Evolutionary conservation across 441 rosid genomes (phyloP).

Genomic region (Raphanus hybrid): DNA sequence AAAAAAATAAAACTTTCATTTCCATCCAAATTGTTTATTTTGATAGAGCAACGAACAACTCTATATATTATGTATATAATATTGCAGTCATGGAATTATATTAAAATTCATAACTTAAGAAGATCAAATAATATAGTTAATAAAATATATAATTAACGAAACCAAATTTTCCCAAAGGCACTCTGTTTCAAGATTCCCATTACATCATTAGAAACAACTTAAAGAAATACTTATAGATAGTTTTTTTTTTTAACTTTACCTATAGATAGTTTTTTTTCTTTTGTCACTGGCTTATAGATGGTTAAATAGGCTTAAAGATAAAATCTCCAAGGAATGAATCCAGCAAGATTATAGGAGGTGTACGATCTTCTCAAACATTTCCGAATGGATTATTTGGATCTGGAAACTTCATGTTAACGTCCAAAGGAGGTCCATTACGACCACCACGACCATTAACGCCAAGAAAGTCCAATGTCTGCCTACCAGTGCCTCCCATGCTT

Average conservation of each 20-base stretch:
- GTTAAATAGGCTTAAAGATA: background rate
- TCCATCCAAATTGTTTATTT: too few relatives aligned
- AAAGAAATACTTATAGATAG: background rate
- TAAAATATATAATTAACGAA: background rate
- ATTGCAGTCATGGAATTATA: background rate
- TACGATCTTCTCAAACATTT: background rate
- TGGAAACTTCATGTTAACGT: background rate
- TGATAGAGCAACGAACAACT: too few relatives aligned
- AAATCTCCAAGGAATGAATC: background rate
- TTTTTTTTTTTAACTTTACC: too few relatives aligned
- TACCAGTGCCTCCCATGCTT: background rate
- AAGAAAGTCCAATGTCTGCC: background rate
- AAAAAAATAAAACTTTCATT: too few relatives aligned
- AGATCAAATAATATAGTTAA: background rate
- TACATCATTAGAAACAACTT: background rate
- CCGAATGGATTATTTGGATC: background rate
- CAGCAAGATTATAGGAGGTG: background rate
- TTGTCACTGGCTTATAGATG: too few relatives aligned
- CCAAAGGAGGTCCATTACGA: background rate
- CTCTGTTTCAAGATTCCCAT: background rate
- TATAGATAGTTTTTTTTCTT: too few relatives aligned
- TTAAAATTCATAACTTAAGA: background rate
- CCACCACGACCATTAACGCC: background rate
- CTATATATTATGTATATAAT: background rate
- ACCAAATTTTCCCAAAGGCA: background rate